These are phyloP conservation scores for Fraxinus anomala DNA, from an alignment of 257 asterid species.

Conservation along the genomic window DNA sequence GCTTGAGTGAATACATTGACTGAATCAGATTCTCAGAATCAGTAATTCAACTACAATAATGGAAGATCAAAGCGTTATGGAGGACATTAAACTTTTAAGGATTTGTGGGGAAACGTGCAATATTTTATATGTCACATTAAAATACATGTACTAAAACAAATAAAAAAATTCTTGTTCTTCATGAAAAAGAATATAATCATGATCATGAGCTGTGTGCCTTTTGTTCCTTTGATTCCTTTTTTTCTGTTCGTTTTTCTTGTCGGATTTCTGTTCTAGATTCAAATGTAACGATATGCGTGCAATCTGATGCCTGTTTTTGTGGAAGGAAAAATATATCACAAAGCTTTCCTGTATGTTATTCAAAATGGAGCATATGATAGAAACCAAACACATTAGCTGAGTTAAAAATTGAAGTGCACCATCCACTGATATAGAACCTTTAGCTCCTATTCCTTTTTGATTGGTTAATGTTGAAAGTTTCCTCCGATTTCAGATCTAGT, in stretches of 20 bases:
- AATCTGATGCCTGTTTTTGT: not conserved
- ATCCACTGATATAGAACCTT: too few relatives aligned
- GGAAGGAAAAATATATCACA: not conserved
- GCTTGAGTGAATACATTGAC: constrained; percentile 27
- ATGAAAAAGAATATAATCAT: not conserved
- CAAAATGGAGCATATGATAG: not conserved
- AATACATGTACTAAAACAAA: not conserved
- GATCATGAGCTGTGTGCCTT: not conserved
- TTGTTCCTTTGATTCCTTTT: not conserved
- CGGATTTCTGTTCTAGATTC: not conserved
- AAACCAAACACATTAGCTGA: not conserved
- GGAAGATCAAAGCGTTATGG: not conserved
- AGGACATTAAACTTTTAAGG: too few relatives aligned
- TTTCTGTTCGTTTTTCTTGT: not conserved
- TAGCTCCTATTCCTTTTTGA: too few relatives aligned
- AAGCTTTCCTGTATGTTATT: not conserved
- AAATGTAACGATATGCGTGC: not conserved
- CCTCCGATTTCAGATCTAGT: too few relatives aligned
- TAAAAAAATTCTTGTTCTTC: not conserved
- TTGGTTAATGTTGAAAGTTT: too few relatives aligned
- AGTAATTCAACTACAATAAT: not conserved
- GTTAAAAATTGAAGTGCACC: too few relatives aligned
- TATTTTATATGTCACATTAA: not conserved
- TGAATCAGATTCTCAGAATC: not conserved
- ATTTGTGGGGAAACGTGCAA: not conserved